Percentiles rank a stretch among this genome's conserved stretches.
Conservation (phyloP, 1,139 yeast genomes). For the Yamadazyma diospyri region DNA sequence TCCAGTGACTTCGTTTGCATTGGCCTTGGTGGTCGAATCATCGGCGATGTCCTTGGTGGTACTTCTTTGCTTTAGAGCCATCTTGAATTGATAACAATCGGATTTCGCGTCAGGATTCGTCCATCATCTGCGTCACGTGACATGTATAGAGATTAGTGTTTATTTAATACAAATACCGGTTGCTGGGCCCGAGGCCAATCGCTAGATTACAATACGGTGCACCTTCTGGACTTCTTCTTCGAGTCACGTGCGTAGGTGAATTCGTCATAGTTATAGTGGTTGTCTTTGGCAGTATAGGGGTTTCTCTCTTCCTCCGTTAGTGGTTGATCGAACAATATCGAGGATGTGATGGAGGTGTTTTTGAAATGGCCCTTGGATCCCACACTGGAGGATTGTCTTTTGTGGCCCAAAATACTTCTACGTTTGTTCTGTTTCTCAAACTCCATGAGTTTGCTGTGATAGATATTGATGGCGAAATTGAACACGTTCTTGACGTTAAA, state of each 20-base stretch:
- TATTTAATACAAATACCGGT: no score
- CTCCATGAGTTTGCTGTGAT: conserved; percentile 30
- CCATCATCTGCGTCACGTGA: no score
- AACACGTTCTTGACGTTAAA: conserved; percentile 67
- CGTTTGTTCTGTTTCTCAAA: conserved; percentile 37
- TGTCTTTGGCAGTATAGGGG: conserved; percentile 17
- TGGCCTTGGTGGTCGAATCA: not conserved
- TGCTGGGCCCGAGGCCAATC: no score
- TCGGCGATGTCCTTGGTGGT: not conserved
- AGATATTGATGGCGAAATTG: conserved; percentile 46
- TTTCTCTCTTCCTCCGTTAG: conserved; percentile 39
- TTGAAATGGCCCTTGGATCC: conserved; percentile 34
- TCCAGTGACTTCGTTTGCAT: conserved; percentile 1
- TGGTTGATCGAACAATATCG: conserved; percentile 38
- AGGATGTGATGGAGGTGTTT: conserved; percentile 34
- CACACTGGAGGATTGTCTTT: conserved; percentile 24
- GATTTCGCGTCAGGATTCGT: no score
- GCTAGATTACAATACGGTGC: conserved; percentile 29
- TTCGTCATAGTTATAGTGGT: conserved; percentile 38
- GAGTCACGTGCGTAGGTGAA: conserved; percentile 38
- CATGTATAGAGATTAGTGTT: no score
- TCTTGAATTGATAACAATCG: no score
- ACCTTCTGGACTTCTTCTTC: conserved; percentile 29
- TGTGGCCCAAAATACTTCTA: conserved; percentile 29
- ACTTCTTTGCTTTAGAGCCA: not conserved